Evolutionary conservation across 2,329 filamentous ascomycete species (phyloP).

Genomic region (Ascochyta fabae): DNA sequence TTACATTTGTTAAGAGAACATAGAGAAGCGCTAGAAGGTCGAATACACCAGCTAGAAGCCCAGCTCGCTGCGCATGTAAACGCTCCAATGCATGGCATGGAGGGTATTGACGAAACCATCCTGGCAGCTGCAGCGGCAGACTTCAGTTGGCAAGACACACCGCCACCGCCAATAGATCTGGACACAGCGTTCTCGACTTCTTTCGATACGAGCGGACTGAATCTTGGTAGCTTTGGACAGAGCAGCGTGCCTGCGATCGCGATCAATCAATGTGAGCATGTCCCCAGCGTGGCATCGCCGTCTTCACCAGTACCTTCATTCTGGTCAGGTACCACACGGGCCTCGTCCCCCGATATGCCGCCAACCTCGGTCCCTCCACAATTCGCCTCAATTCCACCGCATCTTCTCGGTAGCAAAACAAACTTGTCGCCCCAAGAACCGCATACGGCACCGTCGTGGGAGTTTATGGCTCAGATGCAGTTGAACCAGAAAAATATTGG

Average conservation of each 20-base stretch:
- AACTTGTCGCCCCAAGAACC: constrained; percentile 35
- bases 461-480: constrained; percentile 40
- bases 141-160: constrained; percentile 41
- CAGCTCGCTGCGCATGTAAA: constrained; percentile 45
- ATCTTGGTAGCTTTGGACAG: constrained; percentile 25
- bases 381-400: constrained; percentile 27
- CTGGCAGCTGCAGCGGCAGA: constrained; percentile 35
- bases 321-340: constrained; percentile 46
- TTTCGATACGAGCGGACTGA: constrained; percentile 18
- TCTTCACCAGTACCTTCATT: constrained; percentile 48
- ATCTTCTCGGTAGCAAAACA: constrained; percentile 24
- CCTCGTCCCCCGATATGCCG: constrained; percentile 44
- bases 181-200: constrained; percentile 38
- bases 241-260: constrained; percentile 44
- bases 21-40: constrained; percentile 44
- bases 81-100: constrained; percentile 47
- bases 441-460: constrained; percentile 45
- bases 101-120: constrained; percentile 38
- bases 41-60: constrained; percentile 48
- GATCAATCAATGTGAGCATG: constrained; percentile 47
- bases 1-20: constrained; percentile 39
- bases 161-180: constrained; percentile 32
- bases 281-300: constrained; percentile 36
- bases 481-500: constrained; percentile 17
- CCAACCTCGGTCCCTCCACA: constrained; percentile 36